Base-by-base conservation (phyloP, 2,329 filamentous ascomycete genomes). In the Penicillium sp. region DNA sequence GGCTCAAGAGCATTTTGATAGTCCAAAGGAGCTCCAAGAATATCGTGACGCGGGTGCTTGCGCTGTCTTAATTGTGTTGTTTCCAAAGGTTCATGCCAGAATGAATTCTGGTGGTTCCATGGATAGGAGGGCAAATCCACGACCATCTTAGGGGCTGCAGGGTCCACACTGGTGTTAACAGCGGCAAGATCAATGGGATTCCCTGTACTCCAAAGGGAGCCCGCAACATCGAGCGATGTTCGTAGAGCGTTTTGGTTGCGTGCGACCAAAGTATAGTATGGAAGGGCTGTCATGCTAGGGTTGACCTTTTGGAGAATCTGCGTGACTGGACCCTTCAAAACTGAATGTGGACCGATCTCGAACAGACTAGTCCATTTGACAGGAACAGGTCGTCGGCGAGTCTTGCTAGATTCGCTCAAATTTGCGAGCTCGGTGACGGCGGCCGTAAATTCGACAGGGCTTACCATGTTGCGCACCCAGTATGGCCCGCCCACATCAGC, bases 121-220 rank as follows among this genome's bases (percentile, higher is more conserved):
- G 78, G 73, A 57, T 82, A 82, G 1, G 72, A 64, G 0, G 80
- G 79, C 1, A 77, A 69, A 52, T 79, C 74, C 1, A 64, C 26
- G 52, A 67, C 16, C 33, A 60, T 51, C 25, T 30, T 54, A 13
- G 58, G 57, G 1, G n/a, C 45, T 37, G 62, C 55, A 8, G 37
- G 7, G 22, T 64, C 56, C 16, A 64, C 62, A 40, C 53, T 35
- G 1, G 43, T 49, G 22, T 64, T 64, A 13, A 64, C 62, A 1
- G 57, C 62, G 6, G 49, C 49, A 38, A 64, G 59, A 38, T 64
- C 56, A 5, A 64, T 38, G 6, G 53, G 16, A 33, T 60, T 49
- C 7, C 68, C 67, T 6, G 52, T 61, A 26, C 56, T 55, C 62
- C 66, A 68, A 19, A 69, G 58, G 14, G 54, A 48, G 3, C 62